A percentile compares a stretch with the other conserved stretches of the same genome.
Evolutionary conservation across 2,329 filamentous ascomycete species (phyloP).

Genomic region (Verticillium dahliae): DNA sequence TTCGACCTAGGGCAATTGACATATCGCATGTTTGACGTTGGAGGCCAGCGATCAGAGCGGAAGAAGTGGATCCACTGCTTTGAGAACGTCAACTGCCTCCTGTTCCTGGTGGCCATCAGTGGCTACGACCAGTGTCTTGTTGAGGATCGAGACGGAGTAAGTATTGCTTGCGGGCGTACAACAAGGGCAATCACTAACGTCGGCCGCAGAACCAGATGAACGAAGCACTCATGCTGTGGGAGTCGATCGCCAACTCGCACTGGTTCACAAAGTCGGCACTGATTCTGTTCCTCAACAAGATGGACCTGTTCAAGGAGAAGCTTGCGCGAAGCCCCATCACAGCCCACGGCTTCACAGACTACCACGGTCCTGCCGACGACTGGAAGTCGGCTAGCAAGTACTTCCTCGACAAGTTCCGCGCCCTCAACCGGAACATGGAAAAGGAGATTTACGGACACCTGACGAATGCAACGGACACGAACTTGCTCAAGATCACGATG

Average conservation of each 20-base stretch:
- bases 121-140: constrained; percentile 95
- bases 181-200: not conserved
- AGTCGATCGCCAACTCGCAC: constrained; percentile 78
- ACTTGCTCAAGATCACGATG: constrained; percentile 81
- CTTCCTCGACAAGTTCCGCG: constrained; percentile 75
- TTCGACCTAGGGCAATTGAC: constrained; percentile 89
- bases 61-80: constrained; percentile 99
- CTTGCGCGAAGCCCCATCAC: constrained; percentile 63
- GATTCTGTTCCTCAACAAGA: constrained; percentile 83
- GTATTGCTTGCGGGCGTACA: constrained; percentile 24
- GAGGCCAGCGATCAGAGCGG: constrained; percentile 83
- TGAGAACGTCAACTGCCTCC: constrained; percentile 83
- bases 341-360: constrained; percentile 71
- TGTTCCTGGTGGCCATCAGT: constrained; percentile 92
- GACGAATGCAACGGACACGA: constrained; percentile 59
- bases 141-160: constrained; percentile 90
- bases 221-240: constrained; percentile 80
- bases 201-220: constrained; percentile 75
- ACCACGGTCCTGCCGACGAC: constrained; percentile 63
- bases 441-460: constrained; percentile 60
- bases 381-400: constrained; percentile 72
- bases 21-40: constrained; percentile 95
- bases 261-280: constrained; percentile 80
- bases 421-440: constrained; percentile 63
- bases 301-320: constrained; percentile 78